Base-by-base conservation (phyloP, 176 grass and related monocot species). In the Musa itinerans region DNA sequence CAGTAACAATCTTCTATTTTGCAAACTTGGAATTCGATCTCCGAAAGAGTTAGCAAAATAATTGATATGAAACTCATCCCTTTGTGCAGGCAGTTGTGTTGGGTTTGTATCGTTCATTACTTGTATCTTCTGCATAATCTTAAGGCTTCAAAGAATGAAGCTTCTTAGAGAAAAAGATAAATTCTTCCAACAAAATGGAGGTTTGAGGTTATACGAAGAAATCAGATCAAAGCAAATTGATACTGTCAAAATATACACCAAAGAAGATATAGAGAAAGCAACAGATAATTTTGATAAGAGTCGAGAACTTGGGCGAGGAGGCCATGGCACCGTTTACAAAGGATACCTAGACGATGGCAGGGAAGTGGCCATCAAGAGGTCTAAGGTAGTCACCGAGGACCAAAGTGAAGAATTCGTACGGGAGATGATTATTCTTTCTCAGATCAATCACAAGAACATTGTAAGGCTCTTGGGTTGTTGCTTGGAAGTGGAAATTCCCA, bases 381-480 rank as follows among this genome's bases (percentile, higher is more conserved):
- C 89, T 0, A 91, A 87, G 76, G 65, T 81, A 79, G 68, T 78
- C 49, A 82, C 83, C 19, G 68, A 87, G 25, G 50, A 68, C 23
- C 76, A 80, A 4, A 85, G 81, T 10, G 72, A 78, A 23, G 85
- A 91, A 55, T 91, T 91, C n/a, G 83, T 75, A 0, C 87, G 67
- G 48, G 89, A 91, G 34, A 83, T 91, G 78, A 50, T 85, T 26
- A 87, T 91, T 56, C 77, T 91, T 57, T 81, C 85, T 13, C 89
- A 91, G 50, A 83, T 91, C 69, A 91, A 91, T 62, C 89, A 91
- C 53, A 91, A 65, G 69, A 91, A 87, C 53, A 82, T 85, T 0
- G 82, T 87, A 29, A 91, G 85, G 72, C 80, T 91, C 12, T 79
- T 91, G 1, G 89, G 89, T 21, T 91, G 89, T 53, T 91, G 89